Conservation (phyloP, 2,329 filamentous ascomycete genomes). For the Thyridium curvatum region DNA sequence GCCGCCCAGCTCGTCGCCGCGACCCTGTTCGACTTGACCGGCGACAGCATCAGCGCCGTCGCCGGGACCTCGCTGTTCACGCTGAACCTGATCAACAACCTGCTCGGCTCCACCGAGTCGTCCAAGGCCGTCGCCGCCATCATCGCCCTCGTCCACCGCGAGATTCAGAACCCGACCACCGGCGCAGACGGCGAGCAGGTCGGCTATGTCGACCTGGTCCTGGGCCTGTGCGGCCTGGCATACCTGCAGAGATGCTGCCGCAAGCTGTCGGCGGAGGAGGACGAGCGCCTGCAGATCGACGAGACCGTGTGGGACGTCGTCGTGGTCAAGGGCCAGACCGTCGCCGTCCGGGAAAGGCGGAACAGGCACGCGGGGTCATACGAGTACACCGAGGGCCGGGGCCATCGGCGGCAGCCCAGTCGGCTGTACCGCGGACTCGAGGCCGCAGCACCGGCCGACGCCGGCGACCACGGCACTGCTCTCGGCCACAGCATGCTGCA, state of each 20-base stretch:
- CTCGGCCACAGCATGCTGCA: no score
- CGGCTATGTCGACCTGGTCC: constrained; percentile 52
- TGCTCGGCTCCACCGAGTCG: constrained; percentile 64
- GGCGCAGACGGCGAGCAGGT: constrained; percentile 53
- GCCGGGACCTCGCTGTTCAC: constrained; percentile 45
- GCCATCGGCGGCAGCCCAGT: constrained; percentile 19
- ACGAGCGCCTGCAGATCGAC: constrained; percentile 38
- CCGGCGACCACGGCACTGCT: constrained; percentile 32
- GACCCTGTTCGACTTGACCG: constrained; percentile 11
- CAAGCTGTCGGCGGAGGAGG: constrained; percentile 43
- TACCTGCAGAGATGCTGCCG: constrained; percentile 54
- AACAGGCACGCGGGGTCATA: constrained; percentile 13
- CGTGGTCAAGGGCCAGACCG: constrained; percentile 50
- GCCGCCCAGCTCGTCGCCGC: constrained; percentile 10
- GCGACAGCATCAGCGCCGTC: constrained; percentile 8
- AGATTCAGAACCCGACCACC: constrained; percentile 58
- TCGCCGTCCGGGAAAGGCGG: constrained; percentile 42
- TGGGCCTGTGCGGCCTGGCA: constrained; percentile 54
- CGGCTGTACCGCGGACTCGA: constrained; percentile 27
- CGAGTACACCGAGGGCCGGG: no score
- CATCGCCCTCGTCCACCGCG: constrained; percentile 55
- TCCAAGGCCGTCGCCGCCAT: constrained; percentile 63
- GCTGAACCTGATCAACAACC: constrained; percentile 53
- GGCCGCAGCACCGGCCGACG: constrained; percentile 14
- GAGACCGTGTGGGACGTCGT: constrained; percentile 63